Base-by-base conservation (phyloP, 129 eudicot species). In the Lonicera japonica region DNA sequence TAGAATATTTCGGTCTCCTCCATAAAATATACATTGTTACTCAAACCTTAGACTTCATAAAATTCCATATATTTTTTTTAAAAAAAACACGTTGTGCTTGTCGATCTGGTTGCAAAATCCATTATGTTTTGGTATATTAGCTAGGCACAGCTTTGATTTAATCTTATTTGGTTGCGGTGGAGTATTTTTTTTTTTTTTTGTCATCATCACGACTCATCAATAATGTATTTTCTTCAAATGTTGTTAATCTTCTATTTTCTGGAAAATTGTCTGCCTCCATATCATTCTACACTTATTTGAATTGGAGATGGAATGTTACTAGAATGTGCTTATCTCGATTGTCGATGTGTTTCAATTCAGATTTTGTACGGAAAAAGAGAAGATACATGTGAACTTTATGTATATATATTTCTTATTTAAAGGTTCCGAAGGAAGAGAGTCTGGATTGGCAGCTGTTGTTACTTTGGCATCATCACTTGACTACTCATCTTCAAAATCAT, bases 381-480 rank as follows among this genome's bases (percentile, higher is more conserved):
- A 10, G 10, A 38, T 4, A 4, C 5, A 4, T 38, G 43, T 38
- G 10, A 38, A 43, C 1, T 43, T 10, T 43, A 43, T 8, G 3
- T 1, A 43, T 43, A 43, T 43, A 43, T 50, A 63, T 24, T 25
- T 65, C 25, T 54, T 69, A 51, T 79, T 34, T 39, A 11, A 72
- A 91, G 91, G 82, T 25, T 65, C 53, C 59, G 99, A 92, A 83
- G 96, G 83, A 69, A 80, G 40, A 71, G 92, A 85, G 34, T 71
- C 99, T 55, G 75, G 72, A 21, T 76, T 92, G 65, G 91, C 96
- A 15, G 96, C 91, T 36, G 63, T 85, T 62, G 96, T 85, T 64
- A 92, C 99, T 65, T 73, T 92, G 85, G 99, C 95, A 39, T 88
- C 99, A 40, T 88, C 99, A 74, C 83, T 92, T 14, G 95, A 92